Evolutionary conservation across 805 yeast species (phyloP).

Genomic region (Vanderwaltozyma tropicalis): DNA sequence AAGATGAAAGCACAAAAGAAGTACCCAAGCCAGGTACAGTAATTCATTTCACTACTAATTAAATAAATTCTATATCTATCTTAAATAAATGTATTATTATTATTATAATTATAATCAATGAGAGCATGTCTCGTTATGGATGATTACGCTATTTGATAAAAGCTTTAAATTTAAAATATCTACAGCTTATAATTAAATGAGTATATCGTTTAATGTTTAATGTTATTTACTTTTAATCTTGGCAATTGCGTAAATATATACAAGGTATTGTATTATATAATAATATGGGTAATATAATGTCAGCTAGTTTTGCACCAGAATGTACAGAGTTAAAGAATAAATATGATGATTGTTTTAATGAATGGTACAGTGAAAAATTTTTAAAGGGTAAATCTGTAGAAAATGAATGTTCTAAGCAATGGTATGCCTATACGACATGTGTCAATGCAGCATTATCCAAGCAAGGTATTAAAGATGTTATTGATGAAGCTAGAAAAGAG

Average conservation of each 20-base stretch:
- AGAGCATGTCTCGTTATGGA: too few species aligned
- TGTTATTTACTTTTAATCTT: too few species aligned
- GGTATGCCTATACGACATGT: constrained; percentile 86
- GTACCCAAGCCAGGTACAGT: constrained; percentile 19
- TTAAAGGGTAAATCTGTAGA: constrained; percentile 44
- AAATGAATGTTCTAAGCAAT: constrained; percentile 84
- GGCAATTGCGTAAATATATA: too few species aligned
- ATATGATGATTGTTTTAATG: constrained; percentile 88
- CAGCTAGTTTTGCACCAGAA: constrained; percentile 92
- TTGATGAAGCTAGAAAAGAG: constrained; percentile 82
- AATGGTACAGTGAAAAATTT: constrained; percentile 87
- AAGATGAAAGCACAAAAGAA: constrained; percentile 17
- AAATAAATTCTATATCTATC: too few species aligned
- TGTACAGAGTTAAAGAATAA: constrained; percentile 78
- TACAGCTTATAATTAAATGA: too few species aligned
- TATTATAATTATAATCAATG: too few species aligned
- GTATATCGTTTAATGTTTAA: too few species aligned
- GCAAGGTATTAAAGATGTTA: constrained; percentile 69
- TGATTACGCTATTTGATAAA: too few species aligned
- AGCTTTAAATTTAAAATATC: too few species aligned
- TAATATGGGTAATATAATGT: constrained; percentile 60
- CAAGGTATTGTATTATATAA: too few species aligned
- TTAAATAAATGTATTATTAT: neutral
- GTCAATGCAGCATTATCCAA: constrained; percentile 60
- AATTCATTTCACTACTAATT: constrained; percentile 13